phyloP scores from a whole-genome alignment of 306 rosid genomes.

The Vigna radiata region DNA sequence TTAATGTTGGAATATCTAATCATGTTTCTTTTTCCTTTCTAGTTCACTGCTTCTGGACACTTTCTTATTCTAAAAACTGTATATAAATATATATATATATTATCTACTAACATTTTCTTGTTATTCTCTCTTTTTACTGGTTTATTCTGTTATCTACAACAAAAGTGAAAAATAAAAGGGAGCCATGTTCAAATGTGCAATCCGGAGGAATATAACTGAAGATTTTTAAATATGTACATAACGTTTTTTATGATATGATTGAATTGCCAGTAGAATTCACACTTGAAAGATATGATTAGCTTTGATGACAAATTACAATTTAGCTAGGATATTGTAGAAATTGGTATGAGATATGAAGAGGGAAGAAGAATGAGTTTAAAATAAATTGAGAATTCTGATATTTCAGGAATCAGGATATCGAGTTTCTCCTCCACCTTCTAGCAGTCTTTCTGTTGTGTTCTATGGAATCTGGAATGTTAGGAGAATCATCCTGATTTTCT shows the following conservation, averaged over 20 bases:
- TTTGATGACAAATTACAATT: slow-evolving; percentile 47
- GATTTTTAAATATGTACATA: not conserved
- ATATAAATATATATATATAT: too few relatives aligned
- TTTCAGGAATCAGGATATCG: slow-evolving; percentile 81
- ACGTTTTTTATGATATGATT: not conserved
- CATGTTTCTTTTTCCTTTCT: slow-evolving; percentile 34
- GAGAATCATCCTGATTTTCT: slow-evolving; percentile 63
- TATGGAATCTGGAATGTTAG: slow-evolving; percentile 48
- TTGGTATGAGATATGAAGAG: slow-evolving; percentile 20
- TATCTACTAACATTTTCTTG: slow-evolving; percentile 3
- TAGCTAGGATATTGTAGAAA: slow-evolving; percentile 31
- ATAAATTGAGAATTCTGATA: slow-evolving; percentile 1
- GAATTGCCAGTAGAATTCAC: slow-evolving; percentile 42
- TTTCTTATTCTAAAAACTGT: not conserved
- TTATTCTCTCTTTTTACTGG: not conserved
- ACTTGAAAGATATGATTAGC: slow-evolving; percentile 41
- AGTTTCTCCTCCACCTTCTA: slow-evolving; percentile 99
- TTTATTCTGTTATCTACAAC: not conserved
- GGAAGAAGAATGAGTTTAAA: slow-evolving; percentile 1
- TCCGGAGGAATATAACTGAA: not conserved
- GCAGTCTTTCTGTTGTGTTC: slow-evolving; percentile 71
- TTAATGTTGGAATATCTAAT: slow-evolving; percentile 46
- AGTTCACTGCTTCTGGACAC: slow-evolving; percentile 1
- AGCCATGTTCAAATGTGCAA: not conserved
- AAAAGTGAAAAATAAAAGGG: not conserved